A percentile compares a stretch with the other conserved stretches of the same genome.
Conservation (phyloP, 768 basidiomycete genomes). For the Peribolospora kevripleyi region DNA sequence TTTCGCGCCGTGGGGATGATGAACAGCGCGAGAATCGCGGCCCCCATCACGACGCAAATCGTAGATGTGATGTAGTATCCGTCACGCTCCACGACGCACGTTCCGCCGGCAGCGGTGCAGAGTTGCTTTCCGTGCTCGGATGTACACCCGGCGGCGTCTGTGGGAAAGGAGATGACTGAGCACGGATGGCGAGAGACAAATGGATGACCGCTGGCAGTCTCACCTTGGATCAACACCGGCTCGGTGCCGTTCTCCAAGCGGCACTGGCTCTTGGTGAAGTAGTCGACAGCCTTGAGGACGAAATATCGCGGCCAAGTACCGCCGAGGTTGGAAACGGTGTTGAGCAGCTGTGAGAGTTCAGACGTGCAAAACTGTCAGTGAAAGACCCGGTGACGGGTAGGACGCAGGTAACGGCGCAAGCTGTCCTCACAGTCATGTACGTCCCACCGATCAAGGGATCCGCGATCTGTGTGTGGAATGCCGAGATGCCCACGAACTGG, state of each 20-base stretch:
- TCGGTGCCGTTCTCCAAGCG: constrained; percentile 29
- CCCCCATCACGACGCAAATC: constrained; percentile 57
- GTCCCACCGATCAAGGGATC: constrained; percentile 95
- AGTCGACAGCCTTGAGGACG: constrained; percentile 86
- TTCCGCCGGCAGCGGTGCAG: constrained; percentile 50
- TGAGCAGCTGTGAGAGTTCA: constrained; percentile 39
- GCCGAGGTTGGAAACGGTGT: constrained; percentile 87
- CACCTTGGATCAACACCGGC: constrained; percentile 19
- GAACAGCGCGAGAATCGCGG: constrained; percentile 43
- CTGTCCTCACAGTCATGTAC: constrained; percentile 71
- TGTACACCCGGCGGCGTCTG: constrained; percentile 57
- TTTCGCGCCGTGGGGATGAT: constrained; percentile 61
- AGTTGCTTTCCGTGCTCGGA: constrained; percentile 66
- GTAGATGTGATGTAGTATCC: constrained; percentile 72
- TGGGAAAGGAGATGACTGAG: not conserved
- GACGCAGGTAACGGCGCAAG: constrained; percentile 2
- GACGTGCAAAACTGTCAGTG: not conserved
- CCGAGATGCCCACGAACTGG: constrained; percentile 98
- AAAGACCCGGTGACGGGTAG: not conserved
- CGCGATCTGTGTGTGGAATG: constrained; percentile 88
- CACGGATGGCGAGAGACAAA: constrained; percentile 14
- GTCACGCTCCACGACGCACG: constrained; percentile 61
- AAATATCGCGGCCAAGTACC: constrained; percentile 97
- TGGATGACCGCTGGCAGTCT: constrained; percentile 19
- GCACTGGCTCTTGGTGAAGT: constrained; percentile 65